Percentiles rank a stretch among this genome's conserved stretches.
Conservation (phyloP, 1,139 yeast genomes). For the Magnusiomyces sp. region DNA sequence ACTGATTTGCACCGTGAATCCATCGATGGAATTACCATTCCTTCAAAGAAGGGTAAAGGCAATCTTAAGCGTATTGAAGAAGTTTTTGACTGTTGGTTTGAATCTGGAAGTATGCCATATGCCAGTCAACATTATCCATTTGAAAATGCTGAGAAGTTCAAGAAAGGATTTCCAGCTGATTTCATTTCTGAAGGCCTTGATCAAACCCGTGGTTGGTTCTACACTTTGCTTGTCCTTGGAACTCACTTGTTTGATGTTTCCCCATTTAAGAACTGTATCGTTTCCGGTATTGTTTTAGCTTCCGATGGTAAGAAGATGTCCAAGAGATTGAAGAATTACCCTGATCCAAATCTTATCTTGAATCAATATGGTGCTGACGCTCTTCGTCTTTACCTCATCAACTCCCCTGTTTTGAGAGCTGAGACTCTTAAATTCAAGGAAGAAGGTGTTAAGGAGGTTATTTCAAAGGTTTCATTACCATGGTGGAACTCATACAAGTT, state of each 20-base stretch:
- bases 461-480: constrained; percentile 88
- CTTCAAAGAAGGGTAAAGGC: constrained; percentile 89
- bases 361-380: constrained; percentile 97
- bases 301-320: constrained; percentile 99
- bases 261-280: constrained; percentile 93
- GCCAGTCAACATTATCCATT: constrained; percentile 97
- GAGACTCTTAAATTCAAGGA: constrained; percentile 95
- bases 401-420: constrained; percentile 94
- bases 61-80: constrained; percentile 83
- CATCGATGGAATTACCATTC: constrained; percentile 87
- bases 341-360: constrained; percentile 80
- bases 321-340: constrained; percentile 93
- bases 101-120: constrained; percentile 98
- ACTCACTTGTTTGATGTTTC: constrained; percentile 88
- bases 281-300: constrained; percentile 93
- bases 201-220: constrained; percentile 99
- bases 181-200: constrained; percentile 98
- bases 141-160: constrained; percentile 65
- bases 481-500: constrained; percentile 98
- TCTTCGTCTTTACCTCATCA: constrained; percentile 85
- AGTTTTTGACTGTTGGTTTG: constrained; percentile 99
- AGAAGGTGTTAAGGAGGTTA: constrained; percentile 97
- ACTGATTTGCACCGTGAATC: constrained; percentile 90
- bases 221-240: constrained; percentile 91
- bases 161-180: constrained; percentile 83